A percentile compares a stretch with the other conserved stretches of the same genome.
These are phyloP conservation scores for Tagetes patula DNA, from an alignment of 129 eudicot species.

Conservation along the genomic window DNA sequence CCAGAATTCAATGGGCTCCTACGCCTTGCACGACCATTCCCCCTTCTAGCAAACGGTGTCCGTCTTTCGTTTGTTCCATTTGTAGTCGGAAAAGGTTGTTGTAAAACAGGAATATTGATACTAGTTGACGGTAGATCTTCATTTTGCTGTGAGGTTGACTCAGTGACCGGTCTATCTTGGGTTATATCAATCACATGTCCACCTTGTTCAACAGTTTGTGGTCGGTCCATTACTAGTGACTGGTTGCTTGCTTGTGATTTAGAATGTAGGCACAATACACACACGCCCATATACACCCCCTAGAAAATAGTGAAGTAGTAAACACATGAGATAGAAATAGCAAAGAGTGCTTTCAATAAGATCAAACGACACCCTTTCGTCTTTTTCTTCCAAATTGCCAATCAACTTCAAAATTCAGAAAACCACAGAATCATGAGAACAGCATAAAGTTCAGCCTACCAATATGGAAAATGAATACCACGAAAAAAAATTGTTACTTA, in stretches of 20 bases:
- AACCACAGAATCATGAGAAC: conserved; percentile 16
- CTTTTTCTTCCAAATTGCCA: conserved; percentile 1
- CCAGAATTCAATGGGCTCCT: conserved; percentile 94
- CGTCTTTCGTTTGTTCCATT: conserved; percentile 55
- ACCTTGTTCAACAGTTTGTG: conserved; percentile 40
- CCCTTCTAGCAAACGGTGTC: conserved; percentile 63
- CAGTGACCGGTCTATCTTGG: conserved; percentile 48
- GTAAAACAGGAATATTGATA: conserved; percentile 46
- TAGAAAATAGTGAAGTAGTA: conserved; percentile 32
- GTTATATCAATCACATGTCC: conserved; percentile 77
- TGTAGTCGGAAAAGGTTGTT: conserved; percentile 46
- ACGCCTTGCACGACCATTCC: conserved; percentile 58
- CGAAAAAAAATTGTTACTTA: not conserved
- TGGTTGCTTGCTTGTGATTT: conserved; percentile 41
- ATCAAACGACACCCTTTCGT: not conserved
- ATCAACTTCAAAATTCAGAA: conserved; percentile 20
- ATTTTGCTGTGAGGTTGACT: conserved; percentile 37
- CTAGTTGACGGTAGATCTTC: conserved; percentile 68
- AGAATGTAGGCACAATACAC: conserved; percentile 51
- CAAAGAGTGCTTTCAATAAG: conserved; percentile 21
- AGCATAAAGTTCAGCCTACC: conserved; percentile 23
- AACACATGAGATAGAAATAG: conserved; percentile 47
- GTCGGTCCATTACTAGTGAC: conserved; percentile 59
- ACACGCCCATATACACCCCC: conserved; percentile 58
- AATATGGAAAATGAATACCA: conserved; percentile 9